Base-by-base conservation (phyloP, 73 alveolate species). In the Stentor coeruleus region DNA sequence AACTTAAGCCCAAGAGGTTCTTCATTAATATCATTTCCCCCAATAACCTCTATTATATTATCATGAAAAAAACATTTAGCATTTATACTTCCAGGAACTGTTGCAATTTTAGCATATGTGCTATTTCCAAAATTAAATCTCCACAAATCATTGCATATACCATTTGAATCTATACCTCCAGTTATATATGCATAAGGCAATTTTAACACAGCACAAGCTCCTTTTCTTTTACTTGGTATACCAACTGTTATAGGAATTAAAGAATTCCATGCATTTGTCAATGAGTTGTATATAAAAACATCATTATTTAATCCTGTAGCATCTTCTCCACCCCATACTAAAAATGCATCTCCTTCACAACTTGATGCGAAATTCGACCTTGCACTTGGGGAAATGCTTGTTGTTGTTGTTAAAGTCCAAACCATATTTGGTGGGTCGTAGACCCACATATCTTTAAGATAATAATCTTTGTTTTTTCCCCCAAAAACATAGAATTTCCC, bases 301-400 rank as follows among this genome's bases (percentile, higher is more conserved):
- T 66, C 79, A 66, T 66, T 40, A 28, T 66, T 20, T 66, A 20
- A 31, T 31, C 79, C 79, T 28, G 3, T 66, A 31, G n/a, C 14
- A 2, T 66, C 79, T 0, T 14, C 33, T 20, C 83, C 83, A 37
- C 83, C 83, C 41, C 41, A 75, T 14, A 75, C 39, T 1, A 75
- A 14, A 15, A 75, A 14, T 0, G 26, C 31, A 40, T 75, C 38
- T 0, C 83, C 83, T 39, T 75, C 59, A 0, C 80, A 37, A 38
- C 74, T 38, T 0, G 83, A 14, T 2, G 72, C 30, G 2, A 37
- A 66, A 39, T 75, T 28, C n/a, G 33, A 39, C 39, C 83, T 75
- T 2, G 26, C 39, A 26, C 59, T 26, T 0, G 83, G 83, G 39
- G 39, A 37, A 0, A 20, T 38, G 14, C 83, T 66, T 14, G 33